These are phyloP conservation scores for Rhododendron williamsianum DNA, from an alignment of 148 eudicot species.

Conservation along the genomic window DNA sequence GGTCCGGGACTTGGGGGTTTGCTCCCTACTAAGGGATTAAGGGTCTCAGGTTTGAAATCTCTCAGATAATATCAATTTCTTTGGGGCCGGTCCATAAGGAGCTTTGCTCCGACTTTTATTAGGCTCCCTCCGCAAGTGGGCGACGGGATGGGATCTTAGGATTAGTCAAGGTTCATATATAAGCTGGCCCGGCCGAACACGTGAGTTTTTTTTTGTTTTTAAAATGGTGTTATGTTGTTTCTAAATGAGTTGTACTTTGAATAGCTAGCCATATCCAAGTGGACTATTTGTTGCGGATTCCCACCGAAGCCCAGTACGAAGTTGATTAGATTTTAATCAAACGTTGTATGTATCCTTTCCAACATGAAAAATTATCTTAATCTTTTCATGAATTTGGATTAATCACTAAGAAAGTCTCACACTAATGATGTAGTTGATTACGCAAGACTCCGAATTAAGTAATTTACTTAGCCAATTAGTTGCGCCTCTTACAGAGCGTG, in stretches of 20 bases:
- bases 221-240: neutral
- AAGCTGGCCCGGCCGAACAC: neutral
- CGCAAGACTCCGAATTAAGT: neutral
- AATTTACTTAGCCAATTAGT: neutral
- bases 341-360: neutral
- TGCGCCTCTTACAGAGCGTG: no score
- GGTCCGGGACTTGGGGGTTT: neutral
- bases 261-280: neutral
- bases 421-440: neutral
- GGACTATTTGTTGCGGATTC: neutral
- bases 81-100: neutral
- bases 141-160: fast-evolving
- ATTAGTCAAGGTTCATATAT: neutral
- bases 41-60: no score
- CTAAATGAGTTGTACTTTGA: no score
- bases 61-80: fast-evolving
- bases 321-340: neutral
- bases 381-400: neutral
- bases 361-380: neutral
- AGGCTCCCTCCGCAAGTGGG: no score
- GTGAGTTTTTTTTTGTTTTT: no score
- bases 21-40: no score
- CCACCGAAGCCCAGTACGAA: neutral
- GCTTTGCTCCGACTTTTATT: neutral
- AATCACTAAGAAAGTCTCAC: neutral